phyloP scores from a whole-genome alignment of 345 rosid genomes.

The Erysimum cheiranthoides region DNA sequence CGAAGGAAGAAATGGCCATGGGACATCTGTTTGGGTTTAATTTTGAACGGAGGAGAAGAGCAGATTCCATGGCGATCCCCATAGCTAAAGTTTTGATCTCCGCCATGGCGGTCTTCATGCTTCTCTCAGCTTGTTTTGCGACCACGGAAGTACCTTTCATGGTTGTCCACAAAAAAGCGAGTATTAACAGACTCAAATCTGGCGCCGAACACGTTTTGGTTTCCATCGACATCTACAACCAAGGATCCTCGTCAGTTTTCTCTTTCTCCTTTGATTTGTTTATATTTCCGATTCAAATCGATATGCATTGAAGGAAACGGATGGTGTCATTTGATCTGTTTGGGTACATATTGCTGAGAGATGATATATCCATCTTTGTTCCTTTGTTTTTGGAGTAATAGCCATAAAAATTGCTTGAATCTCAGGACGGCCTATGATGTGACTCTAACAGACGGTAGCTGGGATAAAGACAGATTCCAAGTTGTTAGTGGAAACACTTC shows the following conservation, averaged over 20 bases:
- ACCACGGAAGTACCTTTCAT: constrained; percentile 74
- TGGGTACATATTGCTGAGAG: no score
- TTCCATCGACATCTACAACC: constrained; percentile 83
- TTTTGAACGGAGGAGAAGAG: no score
- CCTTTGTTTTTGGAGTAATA: no score
- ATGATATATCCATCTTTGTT: no score
- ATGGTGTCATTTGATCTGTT: background rate
- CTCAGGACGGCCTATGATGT: constrained; percentile 81
- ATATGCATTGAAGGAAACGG: background rate
- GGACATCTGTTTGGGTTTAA: no score
- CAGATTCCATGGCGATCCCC: constrained; percentile 27
- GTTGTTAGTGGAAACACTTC: constrained; percentile 67
- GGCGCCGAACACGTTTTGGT: constrained; percentile 82
- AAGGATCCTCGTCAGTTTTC: constrained; percentile 76
- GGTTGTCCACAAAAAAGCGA: constrained; percentile 81
- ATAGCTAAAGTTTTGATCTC: constrained; percentile 39
- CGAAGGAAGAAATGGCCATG: no score
- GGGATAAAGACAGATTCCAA: constrained; percentile 64
- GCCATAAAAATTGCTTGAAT: no score
- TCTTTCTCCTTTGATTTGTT: constrained; percentile 2
- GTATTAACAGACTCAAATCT: constrained; percentile 67
- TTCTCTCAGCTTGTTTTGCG: constrained; percentile 55
- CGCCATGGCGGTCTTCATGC: constrained; percentile 46
- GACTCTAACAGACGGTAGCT: constrained; percentile 61
- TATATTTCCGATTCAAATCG: background rate